Base-by-base conservation (phyloP, 371 early-diverging fungal species). In the Rhizomucor pusillus region DNA sequence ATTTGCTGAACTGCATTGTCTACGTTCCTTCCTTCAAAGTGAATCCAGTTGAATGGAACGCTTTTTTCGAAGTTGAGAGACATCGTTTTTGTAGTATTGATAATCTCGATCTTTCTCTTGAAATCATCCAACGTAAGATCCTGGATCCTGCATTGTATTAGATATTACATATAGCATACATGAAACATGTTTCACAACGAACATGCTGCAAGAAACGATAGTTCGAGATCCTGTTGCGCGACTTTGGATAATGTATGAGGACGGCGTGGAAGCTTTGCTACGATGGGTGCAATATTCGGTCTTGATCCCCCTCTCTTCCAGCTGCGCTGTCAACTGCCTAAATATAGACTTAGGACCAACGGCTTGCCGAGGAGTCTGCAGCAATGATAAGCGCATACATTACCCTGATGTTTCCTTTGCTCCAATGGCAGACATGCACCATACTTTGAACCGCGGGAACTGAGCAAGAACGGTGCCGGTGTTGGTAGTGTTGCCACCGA, bases 401-500 rank as follows among this genome's bases (percentile, higher is more conserved):
- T n/a, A 82, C 80, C 55, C 67, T 25, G 77, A 69, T 37, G 69
- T 65, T 20, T 66, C 66, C 60, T 68, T 65, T 16, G 72, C 62
- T 14, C 79, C 79, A 47, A 77, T 49, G 19, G 77, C 72, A 39
- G 80, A 78, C 77, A 82, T 75, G 52, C 64, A 72, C 62, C 64
- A 75, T 34, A 73, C 69, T 16, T 61, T 62, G 24, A 68, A 56
- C 13, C 52, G 25, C 18, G 70, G 67, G 43, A 73, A 70, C 57
- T 85, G 86, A 10, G 73, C 61, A 18, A 87, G 65, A 5, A 85
- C 77, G 40, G 68, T 68, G 11, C 81, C 78, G 2, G 80, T 76
- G 56, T 88, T 88, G 23, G 75, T 78, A n/a, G 76, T 75, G 51
- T 88, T 88, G 16, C 88, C 88, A 34, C 88, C 88, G n/a, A 77